These are phyloP conservation scores for Pichia thaimueangensis DNA, from an alignment of 805 yeast genomes.

Conservation along the genomic window DNA sequence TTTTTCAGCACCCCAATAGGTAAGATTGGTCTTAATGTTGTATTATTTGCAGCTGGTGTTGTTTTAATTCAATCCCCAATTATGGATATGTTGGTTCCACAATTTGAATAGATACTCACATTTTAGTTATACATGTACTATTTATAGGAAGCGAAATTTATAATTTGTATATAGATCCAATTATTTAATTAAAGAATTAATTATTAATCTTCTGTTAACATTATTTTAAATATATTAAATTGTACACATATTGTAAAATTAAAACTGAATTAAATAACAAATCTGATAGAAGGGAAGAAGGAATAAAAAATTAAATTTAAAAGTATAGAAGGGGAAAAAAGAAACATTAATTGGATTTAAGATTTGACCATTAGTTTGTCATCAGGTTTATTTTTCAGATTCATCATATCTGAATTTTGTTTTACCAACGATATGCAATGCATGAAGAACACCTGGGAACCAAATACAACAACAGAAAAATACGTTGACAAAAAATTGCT, in stretches of 20 bases:
- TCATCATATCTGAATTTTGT: slow-evolving; percentile 5
- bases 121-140: no score
- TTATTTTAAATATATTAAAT: no score
- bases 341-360: not conserved
- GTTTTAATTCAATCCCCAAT: slow-evolving; percentile 70
- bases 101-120: slow-evolving; percentile 31
- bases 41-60: slow-evolving; percentile 66
- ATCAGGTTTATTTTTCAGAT: slow-evolving; percentile 1
- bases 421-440: slow-evolving; percentile 48
- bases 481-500: slow-evolving; percentile 56
- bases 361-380: not conserved
- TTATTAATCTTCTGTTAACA: no score
- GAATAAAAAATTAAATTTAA: not conserved
- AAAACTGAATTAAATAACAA: no score
- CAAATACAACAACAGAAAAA: slow-evolving; percentile 53
- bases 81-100: slow-evolving; percentile 80
- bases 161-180: no score
- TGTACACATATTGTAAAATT: no score
- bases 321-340: not conserved
- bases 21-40: slow-evolving; percentile 57
- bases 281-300: no score
- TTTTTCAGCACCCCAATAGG: slow-evolving; percentile 59
- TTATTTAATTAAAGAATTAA: not conserved
- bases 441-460: slow-evolving; percentile 79
- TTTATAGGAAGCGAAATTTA: no score